phyloP scores from a whole-genome alignment of 1,284 basidiomycete genomes.

The Pholiota adiposa region DNA sequence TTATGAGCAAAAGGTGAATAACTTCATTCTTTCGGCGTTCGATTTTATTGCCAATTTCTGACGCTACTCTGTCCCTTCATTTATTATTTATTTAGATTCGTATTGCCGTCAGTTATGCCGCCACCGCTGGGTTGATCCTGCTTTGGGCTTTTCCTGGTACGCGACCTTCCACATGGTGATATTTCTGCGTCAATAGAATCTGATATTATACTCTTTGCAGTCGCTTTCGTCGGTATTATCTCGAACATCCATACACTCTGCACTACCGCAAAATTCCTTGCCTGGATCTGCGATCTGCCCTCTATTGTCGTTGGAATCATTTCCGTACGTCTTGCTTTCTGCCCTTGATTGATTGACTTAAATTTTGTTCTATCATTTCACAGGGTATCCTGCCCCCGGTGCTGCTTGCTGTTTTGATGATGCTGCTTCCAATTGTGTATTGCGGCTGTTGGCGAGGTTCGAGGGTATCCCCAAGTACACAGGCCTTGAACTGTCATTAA shows the following conservation, averaged over 20 bases:
- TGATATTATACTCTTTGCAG: conserved; percentile 32
- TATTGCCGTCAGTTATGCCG: conserved; percentile 58
- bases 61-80: not conserved
- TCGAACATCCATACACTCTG: conserved; percentile 85
- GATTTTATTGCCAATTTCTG: not conserved
- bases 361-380: not conserved
- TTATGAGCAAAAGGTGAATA: conserved; percentile 72
- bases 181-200: not conserved
- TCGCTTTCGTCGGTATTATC: conserved; percentile 86
- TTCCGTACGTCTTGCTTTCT: conserved; percentile 35
- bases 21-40: not conserved
- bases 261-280: conserved; percentile 66
- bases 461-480: conserved; percentile 84
- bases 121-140: conserved; percentile 69
- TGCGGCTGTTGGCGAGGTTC: conserved; percentile 77
- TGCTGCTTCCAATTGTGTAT: conserved; percentile 84
- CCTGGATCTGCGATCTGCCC: conserved; percentile 83
- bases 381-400: conserved; percentile 90
- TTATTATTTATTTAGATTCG: conserved; percentile 53
- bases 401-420: conserved; percentile 87
- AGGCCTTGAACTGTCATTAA: conserved; percentile 87
- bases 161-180: conserved; percentile 19
- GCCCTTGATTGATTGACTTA: not conserved
- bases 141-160: conserved; percentile 74
- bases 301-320: conserved; percentile 79